Evolutionary conservation across 1,284 basidiomycete genomes (phyloP).

Genomic region (Puccinia coronata): DNA sequence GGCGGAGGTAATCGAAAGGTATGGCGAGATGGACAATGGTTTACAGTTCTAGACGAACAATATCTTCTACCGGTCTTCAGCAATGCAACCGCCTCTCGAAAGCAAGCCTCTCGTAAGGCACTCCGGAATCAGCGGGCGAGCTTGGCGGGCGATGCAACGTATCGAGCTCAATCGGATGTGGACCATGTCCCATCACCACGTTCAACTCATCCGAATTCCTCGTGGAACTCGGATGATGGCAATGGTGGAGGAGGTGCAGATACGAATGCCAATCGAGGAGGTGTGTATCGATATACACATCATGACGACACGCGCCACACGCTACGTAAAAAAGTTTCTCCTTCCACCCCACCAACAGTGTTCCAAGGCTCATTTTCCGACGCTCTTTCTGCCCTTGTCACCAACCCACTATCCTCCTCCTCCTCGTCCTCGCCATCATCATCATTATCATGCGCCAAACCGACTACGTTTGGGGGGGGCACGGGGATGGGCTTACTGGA

Average conservation of each 20-base stretch:
- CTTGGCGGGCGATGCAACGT: slow-evolving; percentile 22
- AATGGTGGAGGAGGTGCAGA: slow-evolving; percentile 11
- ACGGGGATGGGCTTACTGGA: not conserved
- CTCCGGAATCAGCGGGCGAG: slow-evolving; percentile 42
- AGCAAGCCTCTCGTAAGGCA: slow-evolving; percentile 58
- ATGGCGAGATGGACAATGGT: slow-evolving; percentile 77
- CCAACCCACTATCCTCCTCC: too few species aligned
- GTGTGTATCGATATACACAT: slow-evolving; percentile 23
- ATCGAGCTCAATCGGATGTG: slow-evolving; percentile 34
- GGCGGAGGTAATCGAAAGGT: slow-evolving; percentile 58
- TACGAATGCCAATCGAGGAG: slow-evolving; percentile 17
- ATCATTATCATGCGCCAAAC: slow-evolving; percentile 7
- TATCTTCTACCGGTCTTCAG: slow-evolving; percentile 77
- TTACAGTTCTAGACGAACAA: slow-evolving; percentile 89
- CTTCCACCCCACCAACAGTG: slow-evolving; percentile 34
- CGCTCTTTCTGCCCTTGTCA: slow-evolving; percentile 50
- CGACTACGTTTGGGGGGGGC: not conserved
- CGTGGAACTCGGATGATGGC: slow-evolving; percentile 24
- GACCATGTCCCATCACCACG: slow-evolving; percentile 15
- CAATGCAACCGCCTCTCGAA: slow-evolving; percentile 59
- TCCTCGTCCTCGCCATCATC: too few species aligned
- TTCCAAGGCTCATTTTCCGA: slow-evolving; percentile 50
- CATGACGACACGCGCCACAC: slow-evolving; percentile 4
- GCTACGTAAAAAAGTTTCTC: slow-evolving; percentile 19
- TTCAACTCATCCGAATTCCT: slow-evolving; percentile 18